Evolutionary conservation across 176 grass and related monocot genomes (phyloP), one percentile per base, ranked within the genome.

Genomic region (Saccharum spontaneum): DNA sequence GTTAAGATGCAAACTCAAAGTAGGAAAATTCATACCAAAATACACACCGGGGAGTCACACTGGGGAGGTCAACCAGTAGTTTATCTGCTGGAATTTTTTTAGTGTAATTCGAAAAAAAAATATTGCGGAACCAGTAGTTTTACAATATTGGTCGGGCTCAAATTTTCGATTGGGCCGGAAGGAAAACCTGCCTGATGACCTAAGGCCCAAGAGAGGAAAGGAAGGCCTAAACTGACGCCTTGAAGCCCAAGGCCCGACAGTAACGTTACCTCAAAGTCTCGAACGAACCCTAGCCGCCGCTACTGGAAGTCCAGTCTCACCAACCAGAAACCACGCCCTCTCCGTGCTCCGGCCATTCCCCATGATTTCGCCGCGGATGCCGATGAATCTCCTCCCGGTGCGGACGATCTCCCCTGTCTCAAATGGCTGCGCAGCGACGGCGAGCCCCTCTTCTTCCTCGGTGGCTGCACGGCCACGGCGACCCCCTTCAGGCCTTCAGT

Each of bases 271-370:
- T 73, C 24, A 49, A 26, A 73, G 24, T 4, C 41, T 49, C 71
- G 6, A 73, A 73, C 24, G 44, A 73, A 73, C 71, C 71, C 71
- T 74, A 74, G 71, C 71, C 71, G 71, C 71, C 71, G 23, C 71
- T 73, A 15, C n/a, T 24, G 20, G 11, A n/a, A 16, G 12, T 46
- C 40, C 41, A 3, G 5, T 28, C 23, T 73, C 70, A 14, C 69
- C 10, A 43, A 4, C 67, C 67, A 39, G 67, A 3, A 37, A 71
- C 69, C 69, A 23, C 24, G 39, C 40, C 26, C 24, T 2, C 71
- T 16, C 24, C 24, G 61, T 26, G 71, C 71, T 74, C 71, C 71
- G 44, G 26, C 45, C 72, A 52, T 30, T 30, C 72, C 48, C 72
- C 26, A 31, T 75, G 72, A 33, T 75, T 75, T 33, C 45, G 16